Conservation (phyloP, 345 rosid genomes). For the Microthlaspi erraticum region DNA sequence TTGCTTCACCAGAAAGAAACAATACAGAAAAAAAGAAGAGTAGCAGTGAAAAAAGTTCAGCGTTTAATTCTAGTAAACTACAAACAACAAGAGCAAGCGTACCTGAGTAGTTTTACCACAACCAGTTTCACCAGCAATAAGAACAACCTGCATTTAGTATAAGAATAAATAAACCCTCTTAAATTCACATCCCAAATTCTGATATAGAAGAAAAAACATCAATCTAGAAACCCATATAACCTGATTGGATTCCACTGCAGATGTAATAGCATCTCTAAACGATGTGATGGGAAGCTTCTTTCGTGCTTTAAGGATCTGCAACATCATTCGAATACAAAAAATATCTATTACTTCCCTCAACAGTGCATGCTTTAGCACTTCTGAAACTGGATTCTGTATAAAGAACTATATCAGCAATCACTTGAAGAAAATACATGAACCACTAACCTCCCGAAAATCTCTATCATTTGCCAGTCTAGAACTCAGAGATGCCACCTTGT, state of each 20-base stretch:
- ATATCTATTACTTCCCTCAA: conserved; percentile 15
- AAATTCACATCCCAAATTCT: conserved; percentile 14
- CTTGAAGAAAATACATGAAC: conserved; percentile 20
- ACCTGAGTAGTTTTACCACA: conserved; percentile 97
- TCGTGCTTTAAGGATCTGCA: conserved; percentile 67
- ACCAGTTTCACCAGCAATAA: conserved; percentile 86
- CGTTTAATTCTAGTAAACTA: not conserved
- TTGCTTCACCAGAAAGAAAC: conserved; percentile 11
- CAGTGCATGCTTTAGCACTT: conserved; percentile 12
- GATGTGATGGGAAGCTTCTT: conserved; percentile 87
- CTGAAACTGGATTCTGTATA: not conserved
- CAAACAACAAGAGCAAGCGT: conserved; percentile 33
- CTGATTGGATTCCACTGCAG: conserved; percentile 79
- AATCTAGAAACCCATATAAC: conserved; percentile 46
- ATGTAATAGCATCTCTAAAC: conserved; percentile 67
- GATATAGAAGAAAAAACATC: conserved; percentile 30
- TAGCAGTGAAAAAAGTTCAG: not conserved
- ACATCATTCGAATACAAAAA: conserved; percentile 39
- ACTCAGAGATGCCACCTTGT: conserved; percentile 57
- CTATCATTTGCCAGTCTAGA: conserved; percentile 52
- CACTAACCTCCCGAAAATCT: conserved; percentile 66
- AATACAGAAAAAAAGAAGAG: not conserved
- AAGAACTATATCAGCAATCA: conserved; percentile 11
- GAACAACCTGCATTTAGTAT: conserved; percentile 62
- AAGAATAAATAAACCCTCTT: conserved; percentile 1